Evolutionary conservation across 371 early-diverging fungal genomes (phyloP).

Genomic region (Mucor lusitanicus): DNA sequence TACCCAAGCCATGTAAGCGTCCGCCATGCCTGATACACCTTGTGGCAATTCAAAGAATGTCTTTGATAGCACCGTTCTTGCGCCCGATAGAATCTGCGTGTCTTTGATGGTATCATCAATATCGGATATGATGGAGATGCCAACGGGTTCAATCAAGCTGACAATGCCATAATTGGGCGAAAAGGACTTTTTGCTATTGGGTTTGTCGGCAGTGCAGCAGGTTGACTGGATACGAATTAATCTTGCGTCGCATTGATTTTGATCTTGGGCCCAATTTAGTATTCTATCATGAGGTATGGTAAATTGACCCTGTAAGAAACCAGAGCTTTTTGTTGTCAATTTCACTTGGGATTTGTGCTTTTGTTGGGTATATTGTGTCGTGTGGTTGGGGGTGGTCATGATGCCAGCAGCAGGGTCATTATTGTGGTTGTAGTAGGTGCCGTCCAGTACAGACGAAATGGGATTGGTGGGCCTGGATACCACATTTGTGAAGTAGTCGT

Average conservation of each 20-base stretch:
- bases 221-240: constrained; percentile 27
- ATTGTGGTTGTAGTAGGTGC: neutral
- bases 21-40: constrained; percentile 73
- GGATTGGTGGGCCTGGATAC: constrained; percentile 14
- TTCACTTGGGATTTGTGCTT: neutral
- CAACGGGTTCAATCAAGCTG: constrained; percentile 57
- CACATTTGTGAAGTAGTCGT: neutral
- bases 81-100: constrained; percentile 72
- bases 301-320: constrained; percentile 34
- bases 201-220: constrained; percentile 1
- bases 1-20: constrained; percentile 66
- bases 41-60: constrained; percentile 70
- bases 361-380: neutral
- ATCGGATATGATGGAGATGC: constrained; percentile 84
- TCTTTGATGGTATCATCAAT: constrained; percentile 89
- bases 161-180: constrained; percentile 39
- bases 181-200: constrained; percentile 16
- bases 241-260: constrained; percentile 34
- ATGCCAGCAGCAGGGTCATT: neutral
- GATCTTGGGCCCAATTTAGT: constrained; percentile 32
- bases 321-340: constrained; percentile 15
- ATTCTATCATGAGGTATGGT: constrained; percentile 24
- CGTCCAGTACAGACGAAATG: constrained; percentile 13
- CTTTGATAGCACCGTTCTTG: constrained; percentile 63
- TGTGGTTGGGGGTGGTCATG: neutral